Conservation (phyloP, 371 early-diverging fungal species). For the Rhizopus sp. region DNA sequence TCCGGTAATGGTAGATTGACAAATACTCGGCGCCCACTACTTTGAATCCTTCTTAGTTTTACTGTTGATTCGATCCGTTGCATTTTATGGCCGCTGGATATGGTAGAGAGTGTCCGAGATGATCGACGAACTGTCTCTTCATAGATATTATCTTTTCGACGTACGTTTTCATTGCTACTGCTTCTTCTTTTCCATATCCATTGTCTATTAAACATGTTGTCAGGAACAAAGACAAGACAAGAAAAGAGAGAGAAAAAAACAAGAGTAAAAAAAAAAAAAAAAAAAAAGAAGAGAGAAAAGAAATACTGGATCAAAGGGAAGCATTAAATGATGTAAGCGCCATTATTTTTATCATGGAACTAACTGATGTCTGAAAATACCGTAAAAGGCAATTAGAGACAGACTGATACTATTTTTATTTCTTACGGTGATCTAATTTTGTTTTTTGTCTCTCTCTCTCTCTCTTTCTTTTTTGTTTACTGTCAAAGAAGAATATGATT, state of each 20-base stretch:
- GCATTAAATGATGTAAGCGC: slow-evolving; percentile 1
- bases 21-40: slow-evolving; percentile 62
- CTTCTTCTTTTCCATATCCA: not conserved
- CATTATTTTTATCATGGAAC: too few species aligned
- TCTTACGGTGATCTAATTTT: too few species aligned
- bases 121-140: not conserved
- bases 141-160: not conserved
- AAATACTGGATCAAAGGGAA: not conserved
- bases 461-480: too few species aligned
- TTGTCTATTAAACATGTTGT: not conserved
- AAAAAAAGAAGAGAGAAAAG: not conserved
- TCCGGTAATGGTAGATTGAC: slow-evolving; percentile 66
- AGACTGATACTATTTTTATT: too few species aligned
- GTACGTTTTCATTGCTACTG: not conserved
- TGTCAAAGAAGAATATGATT: too few species aligned
- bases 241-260: not conserved
- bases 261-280: slow-evolving; percentile 1
- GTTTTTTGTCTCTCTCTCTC: too few species aligned
- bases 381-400: too few species aligned
- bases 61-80: slow-evolving; percentile 26
- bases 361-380: too few species aligned
- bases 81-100: slow-evolving; percentile 1
- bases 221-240: not conserved
- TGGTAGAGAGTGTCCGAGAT: too few species aligned
- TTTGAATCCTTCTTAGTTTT: slow-evolving; percentile 33